Evolutionary conservation across 2,329 filamentous ascomycete species (phyloP), one percentile per base, ranked within the genome.

Genomic region (Alternaria arborescens): DNA sequence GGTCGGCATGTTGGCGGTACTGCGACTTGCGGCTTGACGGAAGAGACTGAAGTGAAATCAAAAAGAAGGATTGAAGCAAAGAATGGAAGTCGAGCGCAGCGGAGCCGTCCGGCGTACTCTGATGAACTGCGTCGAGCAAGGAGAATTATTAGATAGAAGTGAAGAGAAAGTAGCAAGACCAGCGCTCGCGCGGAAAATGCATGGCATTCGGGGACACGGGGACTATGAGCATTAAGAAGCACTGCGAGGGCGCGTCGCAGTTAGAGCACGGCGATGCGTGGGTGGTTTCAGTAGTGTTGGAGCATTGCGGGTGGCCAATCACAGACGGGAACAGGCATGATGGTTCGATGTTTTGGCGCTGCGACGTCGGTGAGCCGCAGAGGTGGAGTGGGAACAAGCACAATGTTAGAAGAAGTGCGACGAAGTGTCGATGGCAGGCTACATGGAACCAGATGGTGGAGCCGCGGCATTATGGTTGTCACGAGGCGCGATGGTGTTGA

Each of bases 1-100:
- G 78, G 85, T 83, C 70, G 80, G 79, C 80, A 83, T 85, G 65
- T 60, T 77, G 72, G 66, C 60, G 70, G 70, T 69, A 46, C 61
- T 67, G 47, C 62, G 62, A 53, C 54, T 60, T 67, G 47, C 62
- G 62, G 48, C 54, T 60, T 38, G 53, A 51, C 30, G 28, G 53
- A 54, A 61, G 59, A 58, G 62, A 59, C 47, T 61, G 52, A 42
- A 50, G 41, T 59, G 20, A 40, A 51, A 41, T 26, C 6, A 18
- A 28, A 50, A 62, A 20, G 20, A 44, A 55, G 14, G 41, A 47
- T 36, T 52, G 32, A 58, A 60, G 50, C 53, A 76, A 75, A 67
- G 71, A 76, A 74, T 64, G 71, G 42, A 72, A 72, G 68, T 72
- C 68, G 73, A 73, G 62, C 62, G 68, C 70, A 71, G 68, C 56